phyloP scores from a whole-genome alignment of 768 basidiomycete genomes.

The Daedalea quercina region DNA sequence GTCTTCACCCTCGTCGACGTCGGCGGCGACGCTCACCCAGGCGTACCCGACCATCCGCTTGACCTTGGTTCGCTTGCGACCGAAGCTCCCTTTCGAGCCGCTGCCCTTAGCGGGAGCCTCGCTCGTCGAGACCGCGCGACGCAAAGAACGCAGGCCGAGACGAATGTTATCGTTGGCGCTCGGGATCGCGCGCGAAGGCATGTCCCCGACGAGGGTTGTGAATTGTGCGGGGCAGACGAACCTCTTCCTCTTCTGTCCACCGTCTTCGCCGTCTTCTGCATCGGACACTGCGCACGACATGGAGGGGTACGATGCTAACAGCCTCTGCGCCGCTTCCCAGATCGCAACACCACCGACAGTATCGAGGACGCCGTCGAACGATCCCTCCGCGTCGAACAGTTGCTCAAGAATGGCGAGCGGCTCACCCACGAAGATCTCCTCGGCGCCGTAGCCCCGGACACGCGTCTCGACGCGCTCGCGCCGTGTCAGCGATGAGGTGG shows the following conservation, averaged over 20 bases:
- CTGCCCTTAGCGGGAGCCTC: not conserved
- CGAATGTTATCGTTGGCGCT: constrained; percentile 68
- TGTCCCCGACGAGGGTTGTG: constrained; percentile 76
- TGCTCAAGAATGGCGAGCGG: constrained; percentile 48
- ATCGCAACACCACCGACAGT: constrained; percentile 75
- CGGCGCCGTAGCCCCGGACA: constrained; percentile 64
- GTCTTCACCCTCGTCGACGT: constrained; percentile 79
- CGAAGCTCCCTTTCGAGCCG: not conserved
- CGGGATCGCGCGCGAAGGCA: constrained; percentile 56
- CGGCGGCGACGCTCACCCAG: constrained; percentile 76
- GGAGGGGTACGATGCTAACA: constrained; percentile 39
- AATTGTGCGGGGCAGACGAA: constrained; percentile 43
- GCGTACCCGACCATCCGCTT: constrained; percentile 59
- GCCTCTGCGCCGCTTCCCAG: constrained; percentile 64
- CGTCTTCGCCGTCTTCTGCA: not conserved
- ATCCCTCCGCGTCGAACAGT: constrained; percentile 43
- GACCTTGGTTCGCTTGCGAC: constrained; percentile 5
- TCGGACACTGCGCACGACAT: constrained; percentile 12
- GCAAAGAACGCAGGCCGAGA: constrained; percentile 61
- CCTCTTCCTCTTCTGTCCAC: constrained; percentile 10
- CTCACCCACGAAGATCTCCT: constrained; percentile 68
- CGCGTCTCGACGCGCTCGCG: constrained; percentile 32
- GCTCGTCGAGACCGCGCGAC: constrained; percentile 20
- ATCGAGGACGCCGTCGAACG: constrained; percentile 79
- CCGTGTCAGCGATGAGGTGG: constrained; percentile 7